Evolutionary conservation across 768 basidiomycete genomes (phyloP).

Genomic region (Termitomyces sp.): DNA sequence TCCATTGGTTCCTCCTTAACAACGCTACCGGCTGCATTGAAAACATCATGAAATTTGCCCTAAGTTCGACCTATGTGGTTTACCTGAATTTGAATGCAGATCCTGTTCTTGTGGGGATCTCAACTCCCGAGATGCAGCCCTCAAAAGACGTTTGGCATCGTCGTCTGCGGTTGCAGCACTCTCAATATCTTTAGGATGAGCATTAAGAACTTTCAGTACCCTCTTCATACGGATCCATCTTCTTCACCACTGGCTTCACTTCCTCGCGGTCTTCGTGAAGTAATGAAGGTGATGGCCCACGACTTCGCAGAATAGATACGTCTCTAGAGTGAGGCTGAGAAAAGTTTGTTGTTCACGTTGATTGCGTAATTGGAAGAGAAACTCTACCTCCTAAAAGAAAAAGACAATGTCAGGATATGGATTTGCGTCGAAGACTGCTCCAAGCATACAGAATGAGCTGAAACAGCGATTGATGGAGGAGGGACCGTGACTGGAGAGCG

Average conservation of each 20-base stretch:
- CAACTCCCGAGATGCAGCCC: background rate
- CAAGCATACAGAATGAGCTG: background rate
- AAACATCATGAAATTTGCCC: background rate
- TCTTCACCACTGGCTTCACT: slow-evolving; percentile 1
- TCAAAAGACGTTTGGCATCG: slow-evolving; percentile 7
- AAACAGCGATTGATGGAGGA: background rate
- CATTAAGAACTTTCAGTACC: slow-evolving; percentile 3
- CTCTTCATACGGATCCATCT: slow-evolving; percentile 18
- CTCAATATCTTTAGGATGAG: background rate
- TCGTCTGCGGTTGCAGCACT: background rate
- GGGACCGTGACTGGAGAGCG: slow-evolving; percentile 5
- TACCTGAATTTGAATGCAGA: background rate
- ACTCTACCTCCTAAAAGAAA: background rate
- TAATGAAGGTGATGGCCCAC: background rate
- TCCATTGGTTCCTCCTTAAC: background rate
- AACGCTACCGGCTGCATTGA: background rate
- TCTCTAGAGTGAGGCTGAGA: background rate
- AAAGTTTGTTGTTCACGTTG: background rate
- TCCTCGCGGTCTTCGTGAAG: background rate
- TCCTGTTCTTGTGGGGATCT: background rate
- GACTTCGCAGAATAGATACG: background rate
- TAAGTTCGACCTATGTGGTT: background rate
- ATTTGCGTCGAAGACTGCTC: background rate
- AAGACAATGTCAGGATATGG: background rate
- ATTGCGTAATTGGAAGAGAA: background rate